These are phyloP conservation scores for Elaeis oleifera DNA, from an alignment of 202 grass and related monocot genomes.

Conservation along the genomic window DNA sequence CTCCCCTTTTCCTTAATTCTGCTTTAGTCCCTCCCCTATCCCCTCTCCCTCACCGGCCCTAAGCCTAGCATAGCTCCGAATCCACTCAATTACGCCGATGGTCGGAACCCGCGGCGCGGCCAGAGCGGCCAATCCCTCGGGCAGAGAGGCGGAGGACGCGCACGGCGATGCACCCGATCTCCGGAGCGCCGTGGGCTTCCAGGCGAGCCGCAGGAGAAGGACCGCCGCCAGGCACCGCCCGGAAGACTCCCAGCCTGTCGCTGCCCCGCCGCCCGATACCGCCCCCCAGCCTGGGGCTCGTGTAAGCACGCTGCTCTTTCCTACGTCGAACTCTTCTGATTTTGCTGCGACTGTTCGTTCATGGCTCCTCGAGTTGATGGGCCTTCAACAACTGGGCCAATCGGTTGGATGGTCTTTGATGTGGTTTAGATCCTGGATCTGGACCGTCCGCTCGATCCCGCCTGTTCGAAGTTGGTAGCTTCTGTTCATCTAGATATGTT, in stretches of 20 bases:
- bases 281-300: neutral
- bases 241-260: slow-evolving; percentile 32
- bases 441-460: too few relatives aligned
- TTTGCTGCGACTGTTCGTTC: too few relatives aligned
- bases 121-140: neutral
- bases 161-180: too few relatives aligned
- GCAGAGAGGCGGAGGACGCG: too few relatives aligned
- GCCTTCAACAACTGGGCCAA: too few relatives aligned
- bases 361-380: too few relatives aligned
- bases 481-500: too few relatives aligned
- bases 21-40: neutral
- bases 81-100: neutral
- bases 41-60: neutral
- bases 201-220: slow-evolving; percentile 25
- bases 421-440: too few relatives aligned
- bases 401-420: too few relatives aligned
- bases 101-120: neutral
- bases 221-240: slow-evolving; percentile 15
- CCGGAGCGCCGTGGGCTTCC: neutral
- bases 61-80: too few relatives aligned
- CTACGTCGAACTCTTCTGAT: neutral
- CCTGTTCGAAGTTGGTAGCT: too few relatives aligned
- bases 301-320: slow-evolving; percentile 2
- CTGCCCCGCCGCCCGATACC: neutral
- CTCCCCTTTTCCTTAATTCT: slow-evolving; percentile 5